A percentile compares a stretch with the other conserved stretches of the same genome.
Evolutionary conservation across 208 protist species (phyloP).

Genomic region (Polymyxa betae): DNA sequence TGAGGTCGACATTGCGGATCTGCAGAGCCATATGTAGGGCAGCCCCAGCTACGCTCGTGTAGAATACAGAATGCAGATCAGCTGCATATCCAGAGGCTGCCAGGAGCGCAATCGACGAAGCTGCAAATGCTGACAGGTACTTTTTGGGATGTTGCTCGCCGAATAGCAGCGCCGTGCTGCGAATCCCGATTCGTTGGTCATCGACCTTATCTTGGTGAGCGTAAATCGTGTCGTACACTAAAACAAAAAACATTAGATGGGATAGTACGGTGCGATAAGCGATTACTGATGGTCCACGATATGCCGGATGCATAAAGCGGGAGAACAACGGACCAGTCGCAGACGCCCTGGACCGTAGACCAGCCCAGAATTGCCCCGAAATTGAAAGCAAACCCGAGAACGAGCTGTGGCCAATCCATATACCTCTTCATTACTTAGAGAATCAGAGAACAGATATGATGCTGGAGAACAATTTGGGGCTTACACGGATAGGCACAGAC

Average conservation of each 20-base stretch:
- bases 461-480: background rate
- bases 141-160: background rate
- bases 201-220: background rate
- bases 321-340: background rate
- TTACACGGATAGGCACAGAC: background rate
- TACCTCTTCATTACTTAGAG: background rate
- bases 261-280: background rate
- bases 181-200: background rate
- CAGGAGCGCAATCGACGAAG: background rate
- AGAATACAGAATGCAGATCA: background rate
- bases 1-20: background rate
- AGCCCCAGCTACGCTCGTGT: background rate
- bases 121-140: background rate
- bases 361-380: background rate
- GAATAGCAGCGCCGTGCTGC: background rate
- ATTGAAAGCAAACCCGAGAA: background rate
- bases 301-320: background rate
- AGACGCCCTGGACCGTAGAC: background rate
- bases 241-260: background rate
- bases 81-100: background rate
- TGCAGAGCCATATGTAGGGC: background rate
- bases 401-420: background rate
- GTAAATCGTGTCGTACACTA: constrained; percentile 6
- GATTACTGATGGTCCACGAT: background rate
- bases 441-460: background rate